A percentile compares a stretch with the other conserved stretches of the same genome.
phyloP scores from a whole-genome alignment of 306 rosid genomes.

The Glycine tomentella region DNA sequence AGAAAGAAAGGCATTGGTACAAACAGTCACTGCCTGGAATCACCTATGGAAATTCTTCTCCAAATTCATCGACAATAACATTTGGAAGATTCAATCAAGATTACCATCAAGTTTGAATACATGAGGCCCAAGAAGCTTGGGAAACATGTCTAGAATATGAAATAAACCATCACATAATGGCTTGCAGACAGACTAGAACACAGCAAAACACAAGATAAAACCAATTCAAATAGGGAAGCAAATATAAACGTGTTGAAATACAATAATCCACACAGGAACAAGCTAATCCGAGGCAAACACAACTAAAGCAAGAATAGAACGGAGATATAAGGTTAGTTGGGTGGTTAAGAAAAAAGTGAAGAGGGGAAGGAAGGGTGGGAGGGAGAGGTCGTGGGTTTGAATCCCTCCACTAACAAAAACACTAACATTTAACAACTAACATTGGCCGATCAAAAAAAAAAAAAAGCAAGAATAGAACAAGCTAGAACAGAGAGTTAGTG shows the following conservation, averaged over 20 bases:
- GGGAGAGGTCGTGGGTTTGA: too few relatives aligned
- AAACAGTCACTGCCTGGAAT: neutral
- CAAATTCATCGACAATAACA: neutral
- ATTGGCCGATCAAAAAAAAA: too few relatives aligned
- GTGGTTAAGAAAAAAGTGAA: too few relatives aligned
- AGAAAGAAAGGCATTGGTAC: neutral
- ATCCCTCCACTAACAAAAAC: too few relatives aligned
- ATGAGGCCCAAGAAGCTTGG: neutral
- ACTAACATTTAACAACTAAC: too few relatives aligned
- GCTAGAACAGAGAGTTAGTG: neutral
- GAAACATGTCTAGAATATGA: neutral
- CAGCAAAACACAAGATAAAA: neutral
- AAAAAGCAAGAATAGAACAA: too few relatives aligned
- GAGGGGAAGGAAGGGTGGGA: too few relatives aligned
- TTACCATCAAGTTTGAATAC: neutral
- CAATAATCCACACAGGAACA: neutral
- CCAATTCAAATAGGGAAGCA: too few relatives aligned
- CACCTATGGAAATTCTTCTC: neutral
- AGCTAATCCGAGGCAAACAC: neutral
- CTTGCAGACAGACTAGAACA: neutral
- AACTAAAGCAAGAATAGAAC: conserved; percentile 15
- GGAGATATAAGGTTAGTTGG: too few relatives aligned
- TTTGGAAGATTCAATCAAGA: neutral
- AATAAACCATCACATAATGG: neutral
- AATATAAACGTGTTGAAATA: neutral